Evolutionary conservation across 148 eudicot species (phyloP).

Genomic region (Hydrangea macrophylla): DNA sequence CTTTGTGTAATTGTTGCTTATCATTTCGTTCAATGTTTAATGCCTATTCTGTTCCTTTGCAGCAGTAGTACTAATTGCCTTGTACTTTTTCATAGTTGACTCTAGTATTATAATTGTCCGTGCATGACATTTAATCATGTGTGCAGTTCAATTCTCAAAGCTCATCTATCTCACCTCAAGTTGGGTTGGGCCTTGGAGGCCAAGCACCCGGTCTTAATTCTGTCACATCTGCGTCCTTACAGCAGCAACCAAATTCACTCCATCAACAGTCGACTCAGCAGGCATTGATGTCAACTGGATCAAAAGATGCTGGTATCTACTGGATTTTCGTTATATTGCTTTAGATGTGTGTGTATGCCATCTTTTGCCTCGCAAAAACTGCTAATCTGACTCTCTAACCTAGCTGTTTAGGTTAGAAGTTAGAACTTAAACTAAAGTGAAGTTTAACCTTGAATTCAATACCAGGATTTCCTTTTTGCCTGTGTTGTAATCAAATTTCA

Average conservation of each 20-base stretch:
- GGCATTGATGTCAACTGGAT: conserved; percentile 42
- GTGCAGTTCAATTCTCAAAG: conserved; percentile 85
- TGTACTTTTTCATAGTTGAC: not conserved
- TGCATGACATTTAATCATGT: conserved; percentile 12
- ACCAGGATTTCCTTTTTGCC: not conserved
- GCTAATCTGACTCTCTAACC: not conserved
- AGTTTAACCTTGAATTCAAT: not conserved
- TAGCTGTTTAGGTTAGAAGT: not conserved
- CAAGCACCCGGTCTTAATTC: conserved; percentile 59
- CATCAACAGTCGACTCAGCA: conserved; percentile 62
- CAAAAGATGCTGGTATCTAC: conserved; percentile 67
- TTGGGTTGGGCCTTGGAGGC: conserved; percentile 66
- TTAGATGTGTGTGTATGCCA: not conserved
- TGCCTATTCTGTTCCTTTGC: conserved; percentile 1
- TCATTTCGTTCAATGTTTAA: not conserved
- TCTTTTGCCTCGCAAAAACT: not conserved
- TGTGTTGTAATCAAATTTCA: not conserved
- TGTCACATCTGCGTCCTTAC: conserved; percentile 50
- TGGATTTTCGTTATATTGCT: not conserved
- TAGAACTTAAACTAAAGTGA: not conserved
- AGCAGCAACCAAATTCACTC: conserved; percentile 62
- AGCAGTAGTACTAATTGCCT: not conserved
- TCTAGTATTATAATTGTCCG: not conserved
- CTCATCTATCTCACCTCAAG: conserved; percentile 62
- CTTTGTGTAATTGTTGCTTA: not conserved